Percentiles rank a stretch among this genome's conserved stretches.
Evolutionary conservation across 1,139 yeast species (phyloP).

Genomic region (Geotrichum citri-aurantii): DNA sequence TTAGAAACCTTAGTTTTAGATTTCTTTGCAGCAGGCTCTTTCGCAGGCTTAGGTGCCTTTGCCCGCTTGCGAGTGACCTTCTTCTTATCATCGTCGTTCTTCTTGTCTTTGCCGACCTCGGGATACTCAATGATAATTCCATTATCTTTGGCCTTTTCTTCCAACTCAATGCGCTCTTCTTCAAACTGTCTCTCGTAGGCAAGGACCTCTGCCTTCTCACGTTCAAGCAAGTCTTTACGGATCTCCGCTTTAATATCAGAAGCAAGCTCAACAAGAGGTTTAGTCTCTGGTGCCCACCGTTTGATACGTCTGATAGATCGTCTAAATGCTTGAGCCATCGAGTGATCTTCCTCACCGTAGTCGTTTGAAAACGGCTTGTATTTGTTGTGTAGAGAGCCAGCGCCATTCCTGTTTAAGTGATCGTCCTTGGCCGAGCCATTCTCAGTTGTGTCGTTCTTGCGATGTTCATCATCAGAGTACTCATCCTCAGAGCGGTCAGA

Average conservation of each 20-base stretch:
- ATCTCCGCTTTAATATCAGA: neutral
- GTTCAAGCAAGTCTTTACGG: neutral
- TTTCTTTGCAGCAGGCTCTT: neutral
- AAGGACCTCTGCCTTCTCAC: conserved; percentile 1
- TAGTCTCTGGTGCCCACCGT: conserved; percentile 21
- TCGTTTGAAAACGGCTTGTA: conserved; percentile 18
- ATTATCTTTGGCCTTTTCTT: conserved; percentile 5
- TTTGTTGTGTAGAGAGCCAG: neutral
- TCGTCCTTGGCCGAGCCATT: neutral
- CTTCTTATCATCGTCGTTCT: conserved; percentile 3
- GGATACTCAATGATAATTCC: neutral
- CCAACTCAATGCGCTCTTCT: conserved; percentile 6
- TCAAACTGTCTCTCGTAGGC: conserved; percentile 1
- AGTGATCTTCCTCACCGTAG: conserved; percentile 29
- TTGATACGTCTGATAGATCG: conserved; percentile 26
- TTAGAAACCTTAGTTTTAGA: conserved; percentile 4
- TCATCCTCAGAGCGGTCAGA: conserved; percentile 25
- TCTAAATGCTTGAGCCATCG: conserved; percentile 25
- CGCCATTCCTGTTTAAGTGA: neutral
- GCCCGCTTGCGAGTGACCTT: conserved; percentile 1
- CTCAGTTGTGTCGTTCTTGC: neutral
- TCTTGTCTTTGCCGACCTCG: conserved; percentile 1
- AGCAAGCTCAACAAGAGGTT: neutral
- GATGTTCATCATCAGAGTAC: conserved; percentile 7
- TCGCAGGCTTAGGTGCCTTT: neutral